phyloP scores from a whole-genome alignment of 2,329 filamentous ascomycete genomes.

The Cladophialophora bantiana region DNA sequence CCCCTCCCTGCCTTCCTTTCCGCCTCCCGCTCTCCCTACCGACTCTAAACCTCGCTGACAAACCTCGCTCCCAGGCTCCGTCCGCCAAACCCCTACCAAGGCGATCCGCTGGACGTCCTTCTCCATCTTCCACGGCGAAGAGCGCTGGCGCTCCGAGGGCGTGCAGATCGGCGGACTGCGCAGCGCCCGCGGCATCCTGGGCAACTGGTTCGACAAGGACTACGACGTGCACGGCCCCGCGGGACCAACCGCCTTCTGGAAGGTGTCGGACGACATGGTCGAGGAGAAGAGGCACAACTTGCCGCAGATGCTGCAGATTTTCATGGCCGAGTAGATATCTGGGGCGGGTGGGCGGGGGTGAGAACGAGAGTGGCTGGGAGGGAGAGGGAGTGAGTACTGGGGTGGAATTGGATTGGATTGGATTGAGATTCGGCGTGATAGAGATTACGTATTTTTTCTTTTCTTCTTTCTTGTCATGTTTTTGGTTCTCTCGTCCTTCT shows the following conservation, averaged over 20 bases:
- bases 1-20: constrained; percentile 22
- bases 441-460: neutral
- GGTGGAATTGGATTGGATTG: too few species aligned
- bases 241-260: constrained; percentile 81
- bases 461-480: too few species aligned
- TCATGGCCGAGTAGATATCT: constrained; percentile 13
- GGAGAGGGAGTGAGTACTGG: too few species aligned
- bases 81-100: constrained; percentile 70
- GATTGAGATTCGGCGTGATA: neutral
- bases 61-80: constrained; percentile 56
- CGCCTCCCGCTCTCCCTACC: neutral
- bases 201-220: constrained; percentile 81
- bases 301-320: constrained; percentile 23
- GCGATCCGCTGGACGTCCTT: constrained; percentile 78
- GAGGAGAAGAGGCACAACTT: constrained; percentile 29
- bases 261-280: constrained; percentile 63
- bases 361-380: too few species aligned
- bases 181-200: constrained; percentile 72
- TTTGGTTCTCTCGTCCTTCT: too few species aligned
- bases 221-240: constrained; percentile 72
- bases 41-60: neutral
- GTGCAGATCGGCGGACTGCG: constrained; percentile 73
- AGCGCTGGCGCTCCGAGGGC: constrained; percentile 78
- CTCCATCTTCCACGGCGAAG: constrained; percentile 69
- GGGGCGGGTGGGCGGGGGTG: too few species aligned